Conservation (phyloP, 2,329 filamentous ascomycete genomes). For the Penicillium sp. region DNA sequence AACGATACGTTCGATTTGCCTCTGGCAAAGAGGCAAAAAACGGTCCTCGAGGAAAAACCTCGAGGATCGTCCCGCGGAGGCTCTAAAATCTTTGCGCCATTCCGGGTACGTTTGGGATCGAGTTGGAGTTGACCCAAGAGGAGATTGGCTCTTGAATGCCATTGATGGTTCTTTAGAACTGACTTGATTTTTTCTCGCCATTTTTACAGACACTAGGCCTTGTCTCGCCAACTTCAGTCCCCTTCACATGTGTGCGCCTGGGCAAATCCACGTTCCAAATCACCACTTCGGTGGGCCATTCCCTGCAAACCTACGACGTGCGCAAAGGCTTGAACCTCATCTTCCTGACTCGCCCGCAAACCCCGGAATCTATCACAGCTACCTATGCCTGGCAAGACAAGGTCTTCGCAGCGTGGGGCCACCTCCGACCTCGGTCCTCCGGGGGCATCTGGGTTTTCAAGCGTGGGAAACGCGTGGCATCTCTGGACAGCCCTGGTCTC, state of each 20-base stretch:
- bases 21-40: constrained; percentile 78
- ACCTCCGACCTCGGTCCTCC: constrained; percentile 45
- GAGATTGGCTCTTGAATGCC: too few relatives aligned
- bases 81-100: constrained; percentile 90
- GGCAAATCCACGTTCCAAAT: constrained; percentile 97
- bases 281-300: constrained; percentile 89
- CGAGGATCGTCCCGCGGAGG: constrained; percentile 49
- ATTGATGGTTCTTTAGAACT: neutral
- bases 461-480: constrained; percentile 81
- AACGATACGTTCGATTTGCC: constrained; percentile 65
- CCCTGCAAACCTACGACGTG: constrained; percentile 94
- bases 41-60: constrained; percentile 51
- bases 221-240: constrained; percentile 86
- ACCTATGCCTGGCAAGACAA: constrained; percentile 86
- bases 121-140: neutral
- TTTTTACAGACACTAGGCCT: constrained; percentile 78
- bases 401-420: constrained; percentile 89
- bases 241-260: constrained; percentile 85
- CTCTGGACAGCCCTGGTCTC: constrained; percentile 72
- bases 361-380: constrained; percentile 82
- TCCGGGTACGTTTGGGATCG: constrained; percentile 68
- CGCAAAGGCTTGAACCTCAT: constrained; percentile 87
- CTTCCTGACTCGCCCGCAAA: constrained; percentile 91
- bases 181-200: neutral
- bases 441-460: constrained; percentile 90